Evolutionary conservation across 2,329 filamentous ascomycete species (phyloP), one percentile per base, ranked within the genome.

Genomic region (Ceratocystis destructans): DNA sequence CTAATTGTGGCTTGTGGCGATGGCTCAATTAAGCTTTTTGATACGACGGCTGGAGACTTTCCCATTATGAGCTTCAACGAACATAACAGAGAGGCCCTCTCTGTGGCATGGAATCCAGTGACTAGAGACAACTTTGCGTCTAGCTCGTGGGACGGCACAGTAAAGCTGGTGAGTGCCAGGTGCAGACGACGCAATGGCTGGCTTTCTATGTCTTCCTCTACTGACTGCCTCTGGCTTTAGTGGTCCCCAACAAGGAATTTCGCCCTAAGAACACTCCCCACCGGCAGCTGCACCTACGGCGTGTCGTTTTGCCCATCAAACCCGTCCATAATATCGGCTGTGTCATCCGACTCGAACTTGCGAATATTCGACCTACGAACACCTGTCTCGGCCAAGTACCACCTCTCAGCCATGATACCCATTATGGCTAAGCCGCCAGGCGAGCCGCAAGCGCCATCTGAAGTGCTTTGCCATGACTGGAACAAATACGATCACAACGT

Each of bases 381-480:
- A 0, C 93, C 94, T 0, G 83, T 88, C 15, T 90, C 85, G 41
- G 89, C 93, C 5, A 88, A 88, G 64, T 96, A 96, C 74, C 93
- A 96, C 76, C 85, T 96, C 69, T 87, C 87, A 6, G 77, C 89
- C 64, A 85, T 88, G 70, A 88, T 97, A 65, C 89, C 92, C 0
- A 92, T 96, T 59, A 37, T 61, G 41, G 59, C 64, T 4, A 53
- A 53, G 25, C 64, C 64, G 1, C 17, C 73, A 71, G 64, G 71
- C 69, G 63, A 68, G 22, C 76, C 33, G 73, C 77, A 44, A 76
- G 74, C 84, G n/a, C 90, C 91, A 0, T 82, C 85, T 8, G 94
- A 99, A 78, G 85, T 90, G 46, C 82, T 99, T 41, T 96, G 92
- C 0, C 94, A 97, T 76, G 94, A 99, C 76, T 99, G 94, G 94